Percentiles rank a stretch among this genome's conserved stretches.
Evolutionary conservation across 2,329 filamentous ascomycete species (phyloP).

Genomic region (Sclerotiophoma versabilis): DNA sequence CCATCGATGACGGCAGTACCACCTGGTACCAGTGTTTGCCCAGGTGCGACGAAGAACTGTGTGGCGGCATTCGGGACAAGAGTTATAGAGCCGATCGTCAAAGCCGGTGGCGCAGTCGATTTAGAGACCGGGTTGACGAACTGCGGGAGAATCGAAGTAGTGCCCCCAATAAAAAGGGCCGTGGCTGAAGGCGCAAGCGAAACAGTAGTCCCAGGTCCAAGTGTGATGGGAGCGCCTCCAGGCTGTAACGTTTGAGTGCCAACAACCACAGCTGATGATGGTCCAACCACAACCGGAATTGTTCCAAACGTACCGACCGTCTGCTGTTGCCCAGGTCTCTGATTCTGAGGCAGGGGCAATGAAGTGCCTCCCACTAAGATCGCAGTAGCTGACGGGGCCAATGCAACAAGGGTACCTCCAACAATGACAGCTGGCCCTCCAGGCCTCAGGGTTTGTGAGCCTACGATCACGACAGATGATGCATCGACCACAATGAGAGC

Average conservation of each 20-base stretch:
- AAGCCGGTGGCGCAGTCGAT: slow-evolving; percentile 38
- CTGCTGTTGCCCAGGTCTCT: background rate
- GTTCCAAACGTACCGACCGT: slow-evolving; percentile 34
- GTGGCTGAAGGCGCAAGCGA: slow-evolving; percentile 40
- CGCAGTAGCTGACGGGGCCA: slow-evolving; percentile 44
- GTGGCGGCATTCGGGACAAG: slow-evolving; percentile 56
- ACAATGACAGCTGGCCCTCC: slow-evolving; percentile 43
- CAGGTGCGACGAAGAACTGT: slow-evolving; percentile 53
- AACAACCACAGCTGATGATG: slow-evolving; percentile 44
- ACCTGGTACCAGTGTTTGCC: slow-evolving; percentile 48
- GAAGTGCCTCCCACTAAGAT: slow-evolving; percentile 41
- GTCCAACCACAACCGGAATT: slow-evolving; percentile 38
- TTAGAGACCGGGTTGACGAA: slow-evolving; percentile 14
- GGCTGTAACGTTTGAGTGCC: slow-evolving; percentile 46
- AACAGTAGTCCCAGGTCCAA: slow-evolving; percentile 42
- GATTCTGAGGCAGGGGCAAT: slow-evolving; percentile 13
- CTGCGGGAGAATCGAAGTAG: slow-evolving; percentile 34
- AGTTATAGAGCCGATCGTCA: slow-evolving; percentile 51
- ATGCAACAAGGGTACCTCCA: slow-evolving; percentile 38
- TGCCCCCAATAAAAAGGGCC: slow-evolving; percentile 38
- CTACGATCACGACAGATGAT: slow-evolving; percentile 38
- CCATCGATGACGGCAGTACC: slow-evolving; percentile 50
- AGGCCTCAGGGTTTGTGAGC: slow-evolving; percentile 40
- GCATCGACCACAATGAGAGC: slow-evolving; percentile 33
- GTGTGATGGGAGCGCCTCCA: slow-evolving; percentile 44